Evolutionary conservation across 305 asterid genomes (phyloP).

Genomic region (Fraxinus angustifolia): DNA sequence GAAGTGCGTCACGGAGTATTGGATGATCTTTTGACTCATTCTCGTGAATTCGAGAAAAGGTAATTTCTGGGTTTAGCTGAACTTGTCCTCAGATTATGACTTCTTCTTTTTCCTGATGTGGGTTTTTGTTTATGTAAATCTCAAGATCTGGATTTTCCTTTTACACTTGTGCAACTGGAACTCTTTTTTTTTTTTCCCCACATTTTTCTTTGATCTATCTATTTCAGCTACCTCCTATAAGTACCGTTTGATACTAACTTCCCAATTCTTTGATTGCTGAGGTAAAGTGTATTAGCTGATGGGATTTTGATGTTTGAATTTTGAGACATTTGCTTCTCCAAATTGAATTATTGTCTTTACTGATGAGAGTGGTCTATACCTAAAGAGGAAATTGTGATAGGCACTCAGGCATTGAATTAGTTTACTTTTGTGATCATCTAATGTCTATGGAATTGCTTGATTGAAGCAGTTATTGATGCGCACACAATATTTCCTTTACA

Average conservation of each 20-base stretch:
- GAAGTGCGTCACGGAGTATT: conserved; percentile 33
- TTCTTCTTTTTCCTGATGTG: not conserved
- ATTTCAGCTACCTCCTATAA: not conserved
- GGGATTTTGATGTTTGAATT: not conserved
- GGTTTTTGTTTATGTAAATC: conserved; percentile 21
- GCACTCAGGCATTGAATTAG: not conserved
- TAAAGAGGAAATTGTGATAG: conserved; percentile 16
- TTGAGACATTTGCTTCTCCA: conserved; percentile 4
- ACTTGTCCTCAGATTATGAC: conserved; percentile 21
- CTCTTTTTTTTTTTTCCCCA: not conserved
- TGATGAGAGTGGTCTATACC: conserved; percentile 9
- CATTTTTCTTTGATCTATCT: conserved; percentile 2
- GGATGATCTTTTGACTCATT: conserved; percentile 25
- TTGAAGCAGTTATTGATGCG: not conserved
- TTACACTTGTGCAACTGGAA: not conserved
- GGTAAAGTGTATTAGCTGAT: conserved; percentile 4
- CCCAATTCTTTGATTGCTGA: conserved; percentile 8
- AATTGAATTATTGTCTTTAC: not conserved
- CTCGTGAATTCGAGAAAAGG: conserved; percentile 28
- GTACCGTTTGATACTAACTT: conserved; percentile 17
- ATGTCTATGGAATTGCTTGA: not conserved
- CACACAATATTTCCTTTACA: not conserved
- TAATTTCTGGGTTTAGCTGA: conserved; percentile 31
- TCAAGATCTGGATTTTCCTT: conserved; percentile 40
- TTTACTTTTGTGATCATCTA: not conserved